phyloP scores from a whole-genome alignment of 306 rosid species.

The Trifolium dubium region DNA sequence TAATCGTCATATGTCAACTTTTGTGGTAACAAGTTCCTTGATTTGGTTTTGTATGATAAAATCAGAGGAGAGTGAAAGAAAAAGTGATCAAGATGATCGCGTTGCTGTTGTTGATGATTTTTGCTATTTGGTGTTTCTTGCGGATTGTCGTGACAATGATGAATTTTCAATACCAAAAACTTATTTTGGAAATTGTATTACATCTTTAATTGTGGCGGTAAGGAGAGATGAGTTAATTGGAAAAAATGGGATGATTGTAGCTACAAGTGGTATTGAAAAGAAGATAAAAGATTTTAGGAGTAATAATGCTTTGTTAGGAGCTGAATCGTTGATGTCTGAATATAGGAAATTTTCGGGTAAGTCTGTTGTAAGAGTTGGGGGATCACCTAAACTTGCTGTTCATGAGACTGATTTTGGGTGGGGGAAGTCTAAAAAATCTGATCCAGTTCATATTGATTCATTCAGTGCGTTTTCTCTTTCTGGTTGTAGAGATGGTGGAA shows the following conservation, averaged over 20 bases:
- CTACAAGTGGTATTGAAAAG: constrained; percentile 38
- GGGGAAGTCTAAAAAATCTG: constrained; percentile 58
- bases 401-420: constrained; percentile 62
- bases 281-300: constrained; percentile 39
- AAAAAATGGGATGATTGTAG: constrained; percentile 43
- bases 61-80: no score
- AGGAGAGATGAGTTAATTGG: constrained; percentile 43
- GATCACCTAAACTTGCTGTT: constrained; percentile 49
- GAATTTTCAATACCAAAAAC: constrained; percentile 39
- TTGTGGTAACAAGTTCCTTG: constrained; percentile 43
- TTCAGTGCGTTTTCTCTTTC: constrained; percentile 41
- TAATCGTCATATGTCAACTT: constrained; percentile 33
- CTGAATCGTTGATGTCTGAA: constrained; percentile 39
- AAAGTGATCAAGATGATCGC: background rate
- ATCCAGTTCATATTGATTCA: constrained; percentile 40
- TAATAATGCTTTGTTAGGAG: constrained; percentile 40
- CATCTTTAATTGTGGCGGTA: background rate
- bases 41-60: constrained; percentile 44
- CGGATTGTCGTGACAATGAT: constrained; percentile 50
- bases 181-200: constrained; percentile 58
- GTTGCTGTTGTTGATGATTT: constrained; percentile 28
- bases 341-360: background rate
- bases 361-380: constrained; percentile 19
- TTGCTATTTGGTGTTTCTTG: constrained; percentile 38
- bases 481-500: constrained; percentile 33